Percentiles rank a stretch among this genome's conserved stretches.
phyloP scores from a whole-genome alignment of 495 filamentous ascomycete species.

The Coniosporium apollinis region DNA sequence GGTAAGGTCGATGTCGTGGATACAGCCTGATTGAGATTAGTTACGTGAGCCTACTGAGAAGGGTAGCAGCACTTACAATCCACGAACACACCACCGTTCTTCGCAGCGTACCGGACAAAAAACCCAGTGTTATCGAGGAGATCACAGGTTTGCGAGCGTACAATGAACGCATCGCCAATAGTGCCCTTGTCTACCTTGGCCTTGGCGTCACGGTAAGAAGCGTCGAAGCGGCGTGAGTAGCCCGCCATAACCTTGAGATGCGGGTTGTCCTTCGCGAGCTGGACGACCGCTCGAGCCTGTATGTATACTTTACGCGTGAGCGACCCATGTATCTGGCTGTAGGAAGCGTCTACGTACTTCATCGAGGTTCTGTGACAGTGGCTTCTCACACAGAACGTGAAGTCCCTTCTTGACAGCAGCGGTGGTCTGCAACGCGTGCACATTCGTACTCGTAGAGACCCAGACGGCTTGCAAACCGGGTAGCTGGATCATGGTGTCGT shows the following conservation, averaged over 20 bases:
- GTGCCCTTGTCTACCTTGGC: conserved; percentile 1
- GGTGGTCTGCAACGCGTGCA: conserved; percentile 39
- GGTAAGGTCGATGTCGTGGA: conserved; percentile 42
- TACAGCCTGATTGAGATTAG: conserved; percentile 15
- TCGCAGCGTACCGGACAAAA: conserved; percentile 5
- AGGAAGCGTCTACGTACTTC: neutral
- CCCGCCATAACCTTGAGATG: conserved; percentile 6
- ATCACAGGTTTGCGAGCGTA: conserved; percentile 5
- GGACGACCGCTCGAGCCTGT: conserved; percentile 4
- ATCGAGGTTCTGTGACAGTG: conserved; percentile 17
- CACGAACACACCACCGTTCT: conserved; percentile 6
- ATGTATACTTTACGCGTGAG: conserved; percentile 2
- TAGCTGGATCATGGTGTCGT: conserved; percentile 39
- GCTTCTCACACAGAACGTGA: conserved; percentile 42
- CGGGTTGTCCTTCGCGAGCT: conserved; percentile 1
- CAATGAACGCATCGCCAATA: conserved; percentile 5
- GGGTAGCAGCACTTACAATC: neutral
- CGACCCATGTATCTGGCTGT: neutral
- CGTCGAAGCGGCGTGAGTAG: conserved; percentile 9
- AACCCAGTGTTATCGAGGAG: conserved; percentile 5
- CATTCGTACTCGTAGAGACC: conserved; percentile 32
- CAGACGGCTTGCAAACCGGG: conserved; percentile 35
- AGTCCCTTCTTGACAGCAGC: conserved; percentile 33
- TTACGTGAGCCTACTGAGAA: neutral
- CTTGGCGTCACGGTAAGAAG: conserved; percentile 4